A percentile compares a stretch with the other conserved stretches of the same genome.
phyloP scores from a whole-genome alignment of 2,329 filamentous ascomycete genomes.

The Septoria linicola region DNA sequence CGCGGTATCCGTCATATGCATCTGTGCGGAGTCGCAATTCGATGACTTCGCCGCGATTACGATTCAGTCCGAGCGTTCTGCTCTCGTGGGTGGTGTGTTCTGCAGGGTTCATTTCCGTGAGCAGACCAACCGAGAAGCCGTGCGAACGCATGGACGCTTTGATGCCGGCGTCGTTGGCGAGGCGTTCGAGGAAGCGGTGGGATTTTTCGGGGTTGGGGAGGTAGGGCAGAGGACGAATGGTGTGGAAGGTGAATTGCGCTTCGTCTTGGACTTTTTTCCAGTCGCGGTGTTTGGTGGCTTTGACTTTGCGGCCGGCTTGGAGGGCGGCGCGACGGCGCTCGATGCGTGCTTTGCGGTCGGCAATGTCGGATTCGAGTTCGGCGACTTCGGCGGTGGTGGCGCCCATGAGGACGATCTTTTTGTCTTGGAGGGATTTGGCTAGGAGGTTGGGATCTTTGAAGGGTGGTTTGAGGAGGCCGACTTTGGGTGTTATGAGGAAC shows the following conservation, averaged over 20 bases:
- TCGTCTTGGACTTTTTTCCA: conserved; percentile 56
- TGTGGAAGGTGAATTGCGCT: conserved; percentile 75
- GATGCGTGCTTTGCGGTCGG: conserved; percentile 52
- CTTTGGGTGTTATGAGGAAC: conserved; percentile 62
- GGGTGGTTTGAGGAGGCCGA: conserved; percentile 63
- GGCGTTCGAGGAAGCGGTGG: conserved; percentile 67
- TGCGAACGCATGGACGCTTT: conserved; percentile 79
- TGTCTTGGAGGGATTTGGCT: conserved; percentile 52
- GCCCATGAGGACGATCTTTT: conserved; percentile 66
- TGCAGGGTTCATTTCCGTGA: conserved; percentile 94
- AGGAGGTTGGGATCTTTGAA: conserved; percentile 59
- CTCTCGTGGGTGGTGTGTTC: conserved; percentile 80
- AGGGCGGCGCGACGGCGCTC: conserved; percentile 41
- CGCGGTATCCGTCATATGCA: conserved; percentile 86
- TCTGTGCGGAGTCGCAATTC: conserved; percentile 90
- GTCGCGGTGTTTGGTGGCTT: conserved; percentile 41
- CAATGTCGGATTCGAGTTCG: conserved; percentile 53
- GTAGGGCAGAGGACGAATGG: conserved; percentile 70
- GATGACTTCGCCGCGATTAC: conserved; percentile 84
- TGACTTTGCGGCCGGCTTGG: conserved; percentile 41
- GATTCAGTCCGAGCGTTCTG: conserved; percentile 79
- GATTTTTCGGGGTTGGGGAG: conserved; percentile 74
- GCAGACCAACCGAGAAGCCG: conserved; percentile 76
- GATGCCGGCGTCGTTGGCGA: conserved; percentile 83
- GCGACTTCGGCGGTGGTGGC: conserved; percentile 60